Evolutionary conservation across 2,329 filamentous ascomycete genomes (phyloP).

Genomic region (Scedosporium apiospermum): DNA sequence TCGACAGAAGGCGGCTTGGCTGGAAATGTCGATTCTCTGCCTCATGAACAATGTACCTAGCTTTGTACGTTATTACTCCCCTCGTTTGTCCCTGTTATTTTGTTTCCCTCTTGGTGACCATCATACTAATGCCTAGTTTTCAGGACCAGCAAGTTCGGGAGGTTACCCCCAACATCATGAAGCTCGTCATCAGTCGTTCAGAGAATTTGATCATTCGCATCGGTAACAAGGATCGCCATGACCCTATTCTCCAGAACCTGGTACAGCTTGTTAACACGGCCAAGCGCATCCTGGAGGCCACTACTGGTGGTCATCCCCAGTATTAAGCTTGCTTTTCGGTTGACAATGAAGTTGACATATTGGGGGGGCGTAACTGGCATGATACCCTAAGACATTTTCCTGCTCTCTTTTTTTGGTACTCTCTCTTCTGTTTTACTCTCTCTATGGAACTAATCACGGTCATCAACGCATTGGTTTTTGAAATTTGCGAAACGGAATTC

Average conservation of each 20-base stretch:
- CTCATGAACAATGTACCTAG: conserved; percentile 38
- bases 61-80: conserved; percentile 35
- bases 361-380: background rate
- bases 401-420: background rate
- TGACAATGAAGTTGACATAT: background rate
- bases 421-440: background rate
- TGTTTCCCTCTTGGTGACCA: background rate
- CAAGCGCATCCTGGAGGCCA: conserved; percentile 19
- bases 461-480: too few relatives aligned
- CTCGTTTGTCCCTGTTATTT: background rate
- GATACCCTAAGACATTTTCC: conserved; percentile 1
- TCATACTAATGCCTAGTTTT: conserved; percentile 11
- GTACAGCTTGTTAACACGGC: conserved; percentile 29
- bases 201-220: conserved; percentile 44
- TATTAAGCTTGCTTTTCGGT: background rate
- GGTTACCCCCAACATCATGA: conserved; percentile 48
- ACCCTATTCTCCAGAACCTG: conserved; percentile 38
- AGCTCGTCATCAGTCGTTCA: conserved; percentile 39
- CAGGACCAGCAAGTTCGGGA: conserved; percentile 46
- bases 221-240: conserved; percentile 34
- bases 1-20: conserved; percentile 48
- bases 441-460: too few relatives aligned
- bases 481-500: too few relatives aligned
- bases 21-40: conserved; percentile 48
- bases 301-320: background rate